phyloP scores from a whole-genome alignment of 2,329 filamentous ascomycete species.

The Verticillium zaregamsianum region DNA sequence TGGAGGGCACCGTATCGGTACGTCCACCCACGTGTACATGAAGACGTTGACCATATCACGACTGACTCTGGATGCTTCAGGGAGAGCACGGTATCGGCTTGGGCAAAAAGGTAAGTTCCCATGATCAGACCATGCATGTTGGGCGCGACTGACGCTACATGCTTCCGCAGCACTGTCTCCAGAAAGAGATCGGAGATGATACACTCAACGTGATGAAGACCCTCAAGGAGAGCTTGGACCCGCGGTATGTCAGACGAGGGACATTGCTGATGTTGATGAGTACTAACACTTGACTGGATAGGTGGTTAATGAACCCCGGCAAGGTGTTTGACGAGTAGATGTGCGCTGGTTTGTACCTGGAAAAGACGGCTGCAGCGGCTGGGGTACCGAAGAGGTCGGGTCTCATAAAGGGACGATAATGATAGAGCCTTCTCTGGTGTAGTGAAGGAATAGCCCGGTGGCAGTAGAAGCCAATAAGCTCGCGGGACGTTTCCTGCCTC shows the following conservation, averaged over 20 bases:
- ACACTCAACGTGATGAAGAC: slow-evolving; percentile 65
- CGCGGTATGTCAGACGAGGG: slow-evolving; percentile 25
- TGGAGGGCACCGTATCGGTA: slow-evolving; percentile 21
- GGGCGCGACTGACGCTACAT: too few relatives aligned
- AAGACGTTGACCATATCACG: neutral
- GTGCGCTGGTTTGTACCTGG: too few relatives aligned
- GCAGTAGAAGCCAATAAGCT: too few relatives aligned
- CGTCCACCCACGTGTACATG: too few relatives aligned
- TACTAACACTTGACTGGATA: slow-evolving; percentile 17
- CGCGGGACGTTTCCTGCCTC: too few relatives aligned
- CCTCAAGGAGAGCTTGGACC: slow-evolving; percentile 61
- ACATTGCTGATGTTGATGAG: neutral
- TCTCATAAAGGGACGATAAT: too few relatives aligned
- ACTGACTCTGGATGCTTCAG: slow-evolving; percentile 1
- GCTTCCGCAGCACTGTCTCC: slow-evolving; percentile 40
- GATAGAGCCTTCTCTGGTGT: too few relatives aligned
- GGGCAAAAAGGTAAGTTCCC: slow-evolving; percentile 59
- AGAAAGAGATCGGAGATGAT: slow-evolving; percentile 59
- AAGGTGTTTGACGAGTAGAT: slow-evolving; percentile 56
- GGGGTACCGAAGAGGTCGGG: too few relatives aligned
- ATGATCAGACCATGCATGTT: too few relatives aligned
- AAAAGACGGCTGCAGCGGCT: too few relatives aligned
- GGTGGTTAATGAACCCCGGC: slow-evolving; percentile 64
- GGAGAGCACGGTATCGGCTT: slow-evolving; percentile 70
- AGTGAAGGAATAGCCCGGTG: too few relatives aligned